Evolutionary conservation across 148 eudicot species (phyloP).

Genomic region (Chenopodium berlandieri): DNA sequence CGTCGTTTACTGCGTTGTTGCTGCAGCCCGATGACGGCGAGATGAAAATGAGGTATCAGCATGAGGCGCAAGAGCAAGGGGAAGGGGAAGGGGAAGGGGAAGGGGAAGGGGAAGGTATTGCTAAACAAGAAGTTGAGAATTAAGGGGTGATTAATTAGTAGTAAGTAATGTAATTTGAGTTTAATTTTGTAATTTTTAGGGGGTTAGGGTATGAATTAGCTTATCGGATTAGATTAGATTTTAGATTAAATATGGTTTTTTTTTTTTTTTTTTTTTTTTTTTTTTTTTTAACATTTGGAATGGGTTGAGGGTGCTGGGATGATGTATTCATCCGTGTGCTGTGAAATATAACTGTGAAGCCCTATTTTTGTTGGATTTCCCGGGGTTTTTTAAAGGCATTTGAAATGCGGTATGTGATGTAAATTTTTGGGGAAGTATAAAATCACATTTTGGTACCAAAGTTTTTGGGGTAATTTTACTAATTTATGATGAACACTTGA

Average conservation of each 20-base stretch:
- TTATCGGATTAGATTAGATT: background rate
- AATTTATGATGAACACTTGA: too few relatives aligned
- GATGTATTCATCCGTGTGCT: background rate
- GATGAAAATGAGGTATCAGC: background rate
- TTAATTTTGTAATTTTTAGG: constrained; percentile 4
- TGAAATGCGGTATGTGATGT: background rate
- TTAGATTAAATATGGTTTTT: background rate
- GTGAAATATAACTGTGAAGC: background rate
- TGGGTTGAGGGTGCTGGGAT: background rate
- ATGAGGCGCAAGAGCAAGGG: background rate
- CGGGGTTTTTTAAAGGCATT: background rate
- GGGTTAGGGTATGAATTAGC: background rate
- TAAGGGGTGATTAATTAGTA: background rate
- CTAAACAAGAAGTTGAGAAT: background rate
- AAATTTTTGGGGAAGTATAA: background rate
- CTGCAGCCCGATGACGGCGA: constrained; percentile 2
- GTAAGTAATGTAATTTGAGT: background rate
- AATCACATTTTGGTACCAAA: background rate
- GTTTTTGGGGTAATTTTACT: too few relatives aligned
- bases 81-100: background rate
- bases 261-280: too few relatives aligned
- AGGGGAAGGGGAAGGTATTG: background rate
- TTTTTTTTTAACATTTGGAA: background rate
- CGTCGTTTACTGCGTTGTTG: constrained; percentile 10
- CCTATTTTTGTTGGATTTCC: background rate